phyloP scores from a whole-genome alignment of 2,329 filamentous ascomycete genomes.

The Talaromyces sp. region DNA sequence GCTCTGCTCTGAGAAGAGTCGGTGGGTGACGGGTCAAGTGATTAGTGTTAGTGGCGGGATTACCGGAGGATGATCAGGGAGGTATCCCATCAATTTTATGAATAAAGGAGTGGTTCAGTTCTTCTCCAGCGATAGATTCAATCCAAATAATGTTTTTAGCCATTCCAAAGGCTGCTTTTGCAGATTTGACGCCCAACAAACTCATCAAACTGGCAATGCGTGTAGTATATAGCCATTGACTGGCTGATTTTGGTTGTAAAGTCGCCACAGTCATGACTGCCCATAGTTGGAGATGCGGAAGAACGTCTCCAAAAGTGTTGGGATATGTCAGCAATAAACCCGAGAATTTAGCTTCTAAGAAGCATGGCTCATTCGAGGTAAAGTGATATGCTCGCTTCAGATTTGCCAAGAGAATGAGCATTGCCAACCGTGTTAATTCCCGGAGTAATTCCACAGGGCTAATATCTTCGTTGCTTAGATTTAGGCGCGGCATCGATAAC shows the following conservation, averaged over 20 bases:
- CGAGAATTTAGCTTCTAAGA: conserved; percentile 4
- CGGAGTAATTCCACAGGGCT: neutral
- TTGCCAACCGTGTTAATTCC: conserved; percentile 12
- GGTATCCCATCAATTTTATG: neutral
- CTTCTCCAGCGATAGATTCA: neutral
- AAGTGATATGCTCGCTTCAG: conserved; percentile 13
- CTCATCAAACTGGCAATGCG: conserved; percentile 2
- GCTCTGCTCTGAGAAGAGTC: conserved; percentile 34
- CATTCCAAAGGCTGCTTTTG: neutral
- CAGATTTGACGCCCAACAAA: neutral
- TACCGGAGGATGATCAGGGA: conserved; percentile 15
- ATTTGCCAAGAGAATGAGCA: conserved; percentile 13
- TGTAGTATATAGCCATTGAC: neutral
- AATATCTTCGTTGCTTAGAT: neutral
- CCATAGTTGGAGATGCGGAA: conserved; percentile 4
- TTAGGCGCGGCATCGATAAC: conserved; percentile 11
- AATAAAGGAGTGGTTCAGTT: neutral
- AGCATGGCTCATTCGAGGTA: neutral
- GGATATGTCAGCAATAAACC: neutral
- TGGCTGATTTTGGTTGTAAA: neutral
- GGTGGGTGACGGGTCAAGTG: conserved; percentile 46
- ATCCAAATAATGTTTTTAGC: conserved; percentile 6
- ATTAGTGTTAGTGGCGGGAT: conserved; percentile 38
- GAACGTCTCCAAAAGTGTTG: neutral
- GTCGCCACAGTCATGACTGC: neutral